phyloP scores from a whole-genome alignment of 495 filamentous ascomycete genomes.

The Lasiosphaeris hirsuta region DNA sequence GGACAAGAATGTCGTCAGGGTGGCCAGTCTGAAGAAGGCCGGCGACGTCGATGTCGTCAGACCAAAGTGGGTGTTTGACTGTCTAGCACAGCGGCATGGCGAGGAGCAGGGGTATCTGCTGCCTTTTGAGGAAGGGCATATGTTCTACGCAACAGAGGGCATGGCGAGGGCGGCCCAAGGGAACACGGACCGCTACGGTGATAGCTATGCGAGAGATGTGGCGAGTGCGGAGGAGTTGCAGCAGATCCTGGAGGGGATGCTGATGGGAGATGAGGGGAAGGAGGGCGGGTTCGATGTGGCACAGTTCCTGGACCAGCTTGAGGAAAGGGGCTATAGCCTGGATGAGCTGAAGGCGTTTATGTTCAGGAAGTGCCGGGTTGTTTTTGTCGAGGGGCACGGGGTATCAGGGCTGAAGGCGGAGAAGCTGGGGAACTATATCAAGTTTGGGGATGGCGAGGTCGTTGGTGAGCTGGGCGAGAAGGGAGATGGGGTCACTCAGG shows the following conservation, averaged over 20 bases:
- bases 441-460: slow-evolving; percentile 62
- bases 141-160: slow-evolving; percentile 39
- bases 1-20: slow-evolving; percentile 82
- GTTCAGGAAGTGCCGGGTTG: slow-evolving; percentile 60
- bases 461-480: slow-evolving; percentile 44
- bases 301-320: slow-evolving; percentile 52
- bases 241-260: slow-evolving; percentile 50
- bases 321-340: slow-evolving; percentile 50
- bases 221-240: slow-evolving; percentile 60
- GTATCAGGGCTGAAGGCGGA: slow-evolving; percentile 20
- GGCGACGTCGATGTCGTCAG: slow-evolving; percentile 67
- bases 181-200: slow-evolving; percentile 72
- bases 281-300: slow-evolving; percentile 30
- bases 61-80: slow-evolving; percentile 84
- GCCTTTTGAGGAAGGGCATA: slow-evolving; percentile 50
- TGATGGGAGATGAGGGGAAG: slow-evolving; percentile 11
- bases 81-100: slow-evolving; percentile 59
- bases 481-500: slow-evolving; percentile 55
- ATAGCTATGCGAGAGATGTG: slow-evolving; percentile 78
- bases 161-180: slow-evolving; percentile 28
- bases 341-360: slow-evolving; percentile 57
- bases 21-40: slow-evolving; percentile 72
- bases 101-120: slow-evolving; percentile 62
- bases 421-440: slow-evolving; percentile 45
- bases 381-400: slow-evolving; percentile 40